Evolutionary conservation across 2,329 filamentous ascomycete genomes (phyloP), one percentile per base, ranked within the genome.

Genomic region (Curvularia verruculosa): DNA sequence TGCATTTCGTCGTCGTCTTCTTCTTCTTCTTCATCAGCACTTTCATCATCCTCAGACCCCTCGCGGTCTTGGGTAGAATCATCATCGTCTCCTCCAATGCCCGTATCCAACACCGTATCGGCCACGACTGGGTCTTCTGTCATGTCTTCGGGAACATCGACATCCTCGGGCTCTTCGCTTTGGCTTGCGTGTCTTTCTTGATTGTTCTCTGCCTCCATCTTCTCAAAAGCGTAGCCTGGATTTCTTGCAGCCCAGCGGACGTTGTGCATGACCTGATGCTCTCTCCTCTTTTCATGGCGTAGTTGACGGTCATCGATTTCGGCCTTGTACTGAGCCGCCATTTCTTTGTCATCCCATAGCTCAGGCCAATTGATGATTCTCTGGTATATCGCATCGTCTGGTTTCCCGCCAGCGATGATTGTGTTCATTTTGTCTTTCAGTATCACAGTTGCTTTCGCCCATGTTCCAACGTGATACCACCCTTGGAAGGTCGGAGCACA

Each of bases 391-490:
- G 62, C 49, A 28, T 74, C 56, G 26, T 76, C 68, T 19, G 71
- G 72, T 29, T 61, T 62, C n/a, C 73, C 66, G 5, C 75, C 75
- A 3, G 63, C 62, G 40, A 79, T 69, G 15, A 81, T 73, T 18
- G 65, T 72, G 40, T 75, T 74, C 69, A 96, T 87, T 77, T 96
- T 97, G 47, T 88, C 87, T 71, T 92, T 91, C 88, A 97, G 93
- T 63, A 96, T 88, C 2, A 89, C 87, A 68, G 93, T 92, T 43
- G 89, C 87, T 71, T 96, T 96, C 43, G 88, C 87, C 82, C 92
- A 88, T 0, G 90, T 87, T 5, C 92, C 92, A 56, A 89, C 89
- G 61, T 88, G 85, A 72, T 88, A 97, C 91, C 91, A 99, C 1
- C 94, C 94, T 66, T 91, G 90, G 12, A 70, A 74, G 19, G 76